phyloP scores from a whole-genome alignment of 345 rosid genomes.

The Linum trigynum region DNA sequence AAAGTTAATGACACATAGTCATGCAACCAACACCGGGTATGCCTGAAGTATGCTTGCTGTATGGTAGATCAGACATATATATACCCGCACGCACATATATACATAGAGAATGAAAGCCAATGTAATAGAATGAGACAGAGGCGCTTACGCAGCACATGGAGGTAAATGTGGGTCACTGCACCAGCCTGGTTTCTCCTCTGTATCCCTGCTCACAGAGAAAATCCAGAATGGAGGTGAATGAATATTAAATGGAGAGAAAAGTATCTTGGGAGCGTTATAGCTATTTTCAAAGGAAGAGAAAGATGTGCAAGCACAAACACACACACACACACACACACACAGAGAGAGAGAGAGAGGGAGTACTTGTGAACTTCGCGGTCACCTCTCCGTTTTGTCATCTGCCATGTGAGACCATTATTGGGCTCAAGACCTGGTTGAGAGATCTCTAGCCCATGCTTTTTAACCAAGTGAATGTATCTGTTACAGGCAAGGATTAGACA shows the following conservation, averaged over 20 bases:
- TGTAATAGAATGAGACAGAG: background rate
- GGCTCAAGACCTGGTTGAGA: slow-evolving; percentile 99
- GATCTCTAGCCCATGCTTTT: slow-evolving; percentile 85
- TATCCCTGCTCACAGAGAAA: slow-evolving; percentile 37
- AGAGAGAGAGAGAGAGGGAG: slow-evolving; percentile 20
- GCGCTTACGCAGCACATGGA: slow-evolving; percentile 84
- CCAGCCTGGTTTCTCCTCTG: slow-evolving; percentile 85
- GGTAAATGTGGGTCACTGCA: slow-evolving; percentile 80
- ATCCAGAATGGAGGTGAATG: background rate
- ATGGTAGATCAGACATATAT: no score
- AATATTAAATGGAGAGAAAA: background rate
- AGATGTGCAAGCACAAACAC: no score
- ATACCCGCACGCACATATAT: background rate
- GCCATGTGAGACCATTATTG: slow-evolving; percentile 79
- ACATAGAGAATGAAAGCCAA: background rate
- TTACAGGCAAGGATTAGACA: slow-evolving; percentile 16
- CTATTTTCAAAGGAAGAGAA: background rate
- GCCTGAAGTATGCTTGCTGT: no score
- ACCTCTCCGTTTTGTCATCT: slow-evolving; percentile 94
- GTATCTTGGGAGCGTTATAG: background rate
- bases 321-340: no score
- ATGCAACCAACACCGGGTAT: no score
- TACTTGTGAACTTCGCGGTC: slow-evolving; percentile 91
- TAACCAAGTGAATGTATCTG: slow-evolving; percentile 72
- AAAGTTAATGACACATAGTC: slow-evolving; percentile 8